These are phyloP conservation scores for Leccinum aurantiacum DNA, from an alignment of 768 basidiomycete genomes.

Conservation along the genomic window DNA sequence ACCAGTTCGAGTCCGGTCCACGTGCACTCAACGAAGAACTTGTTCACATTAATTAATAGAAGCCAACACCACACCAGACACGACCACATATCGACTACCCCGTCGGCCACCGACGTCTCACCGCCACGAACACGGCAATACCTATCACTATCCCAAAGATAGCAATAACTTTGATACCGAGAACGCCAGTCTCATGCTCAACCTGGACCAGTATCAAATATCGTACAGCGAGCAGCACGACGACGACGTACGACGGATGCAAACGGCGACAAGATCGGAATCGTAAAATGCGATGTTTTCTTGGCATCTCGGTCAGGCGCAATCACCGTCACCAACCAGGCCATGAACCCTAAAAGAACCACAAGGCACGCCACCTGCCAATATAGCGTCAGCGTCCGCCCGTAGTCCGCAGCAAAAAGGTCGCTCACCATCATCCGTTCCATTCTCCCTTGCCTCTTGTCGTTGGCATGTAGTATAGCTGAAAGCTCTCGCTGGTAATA, in stretches of 20 bases:
- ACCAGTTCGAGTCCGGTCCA: slow-evolving; percentile 18
- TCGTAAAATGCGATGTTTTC: slow-evolving; percentile 62
- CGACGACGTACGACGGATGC: slow-evolving; percentile 59
- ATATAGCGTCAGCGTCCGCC: slow-evolving; percentile 14
- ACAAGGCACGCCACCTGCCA: slow-evolving; percentile 22
- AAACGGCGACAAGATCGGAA: slow-evolving; percentile 77
- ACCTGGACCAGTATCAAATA: slow-evolving; percentile 42
- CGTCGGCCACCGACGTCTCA: slow-evolving; percentile 36
- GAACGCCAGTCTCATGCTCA: slow-evolving; percentile 69
- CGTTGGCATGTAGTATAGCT: slow-evolving; percentile 40
- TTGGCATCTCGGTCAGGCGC: slow-evolving; percentile 16
- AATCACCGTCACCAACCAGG: slow-evolving; percentile 21
- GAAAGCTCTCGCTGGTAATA: slow-evolving; percentile 44
- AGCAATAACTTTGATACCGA: slow-evolving; percentile 49
- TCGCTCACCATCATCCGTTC: slow-evolving; percentile 50
- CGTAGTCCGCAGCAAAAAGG: slow-evolving; percentile 2
- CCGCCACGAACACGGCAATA: slow-evolving; percentile 40
- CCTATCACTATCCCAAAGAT: slow-evolving; percentile 42
- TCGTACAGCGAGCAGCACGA: neutral
- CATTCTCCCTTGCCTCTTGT: slow-evolving; percentile 47
- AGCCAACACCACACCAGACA: neutral
- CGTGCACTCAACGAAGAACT: neutral
- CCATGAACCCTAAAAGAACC: slow-evolving; percentile 23
- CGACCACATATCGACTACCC: neutral
- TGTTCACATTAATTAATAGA: neutral